phyloP scores from a whole-genome alignment of 768 basidiomycete species.

The Stropharia rugosoannulata region DNA sequence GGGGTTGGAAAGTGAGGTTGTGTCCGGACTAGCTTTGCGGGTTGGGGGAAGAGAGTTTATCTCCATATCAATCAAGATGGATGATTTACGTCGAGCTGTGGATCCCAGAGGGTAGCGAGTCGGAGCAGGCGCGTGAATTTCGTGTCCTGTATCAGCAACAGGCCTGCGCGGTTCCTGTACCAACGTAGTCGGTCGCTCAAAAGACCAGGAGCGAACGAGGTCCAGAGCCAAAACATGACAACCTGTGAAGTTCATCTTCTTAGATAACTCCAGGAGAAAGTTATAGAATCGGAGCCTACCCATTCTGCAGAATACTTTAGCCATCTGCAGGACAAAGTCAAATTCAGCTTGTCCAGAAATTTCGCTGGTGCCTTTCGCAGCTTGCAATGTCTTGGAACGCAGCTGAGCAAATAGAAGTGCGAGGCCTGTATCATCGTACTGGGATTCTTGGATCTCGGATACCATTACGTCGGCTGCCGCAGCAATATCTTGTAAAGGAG shows the following conservation, averaged over 20 bases:
- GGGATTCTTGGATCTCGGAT: constrained; percentile 73
- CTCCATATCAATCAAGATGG: constrained; percentile 91
- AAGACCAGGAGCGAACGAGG: constrained; percentile 89
- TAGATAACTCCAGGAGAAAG: not conserved
- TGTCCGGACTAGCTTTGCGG: constrained; percentile 49
- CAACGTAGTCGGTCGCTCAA: constrained; percentile 68
- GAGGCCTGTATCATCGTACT: constrained; percentile 93
- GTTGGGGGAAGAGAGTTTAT: constrained; percentile 61
- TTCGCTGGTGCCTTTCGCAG: constrained; percentile 89
- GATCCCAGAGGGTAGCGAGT: constrained; percentile 48
- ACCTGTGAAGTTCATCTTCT: constrained; percentile 43
- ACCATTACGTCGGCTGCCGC: constrained; percentile 52
- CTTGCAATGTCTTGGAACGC: constrained; percentile 87
- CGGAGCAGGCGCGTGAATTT: constrained; percentile 9
- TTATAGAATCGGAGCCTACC: constrained; percentile 49
- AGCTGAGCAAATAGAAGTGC: constrained; percentile 89
- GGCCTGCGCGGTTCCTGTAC: constrained; percentile 13
- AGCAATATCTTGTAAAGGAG: constrained; percentile 75
- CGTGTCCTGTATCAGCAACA: not conserved
- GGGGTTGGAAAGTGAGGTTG: constrained; percentile 15
- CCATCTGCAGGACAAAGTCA: constrained; percentile 94
- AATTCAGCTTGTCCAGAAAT: constrained; percentile 88
- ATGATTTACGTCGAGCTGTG: constrained; percentile 59
- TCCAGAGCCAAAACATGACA: constrained; percentile 92
- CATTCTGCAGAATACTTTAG: constrained; percentile 92